Evolutionary conservation across 106 monocot species (phyloP), one percentile per base, ranked within the genome.

Genomic region (Dendrobium nobile): DNA sequence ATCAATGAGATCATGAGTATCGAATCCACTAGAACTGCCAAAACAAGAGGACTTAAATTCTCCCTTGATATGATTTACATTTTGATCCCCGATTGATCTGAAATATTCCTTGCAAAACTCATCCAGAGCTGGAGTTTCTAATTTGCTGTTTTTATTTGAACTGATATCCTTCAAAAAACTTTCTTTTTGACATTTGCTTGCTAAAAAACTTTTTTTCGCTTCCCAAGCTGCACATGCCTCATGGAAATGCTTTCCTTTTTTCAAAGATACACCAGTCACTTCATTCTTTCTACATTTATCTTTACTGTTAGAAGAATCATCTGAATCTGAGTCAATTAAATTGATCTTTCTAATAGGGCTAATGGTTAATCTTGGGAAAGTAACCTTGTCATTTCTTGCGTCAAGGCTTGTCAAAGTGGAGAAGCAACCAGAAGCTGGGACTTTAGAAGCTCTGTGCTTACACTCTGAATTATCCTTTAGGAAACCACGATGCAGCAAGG

Each of bases 81-180:
- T 79, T 67, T 70, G 47, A 59, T 80, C 78, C 45, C 91, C 84
- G 7, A 10, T 15, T 20, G 87, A 84, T 2, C 77, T 87, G 83
- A 93, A 93, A 84, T 95, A 95, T 28, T 99, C 99, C 44, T 93
- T 80, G 80, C 99, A 99, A 77, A 91, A 95, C 80, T 90, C 87
- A 82, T 99, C 93, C 18, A 95, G 74, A 73, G 90, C 99, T 67
- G 93, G 99, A 68, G 99, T 99, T 26, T 84, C 81, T 51, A 93
- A 67, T 72, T 80, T 89, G 47, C 41, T 51, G 37, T 75, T 82
- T 28, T 86, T 79, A 45, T 81, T 85, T 27, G 82, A 31, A 19
- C 55, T 81, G 22, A 85, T 76, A 61, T 84, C 86, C 47, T 86
- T 86, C 93, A 87, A 89, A 20, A 85, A 82, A 47, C 75, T 82